A percentile compares a stretch with the other conserved stretches of the same genome.
Evolutionary conservation across 2,329 filamentous ascomycete species (phyloP).

Genomic region (Lachnellula subtilissima): DNA sequence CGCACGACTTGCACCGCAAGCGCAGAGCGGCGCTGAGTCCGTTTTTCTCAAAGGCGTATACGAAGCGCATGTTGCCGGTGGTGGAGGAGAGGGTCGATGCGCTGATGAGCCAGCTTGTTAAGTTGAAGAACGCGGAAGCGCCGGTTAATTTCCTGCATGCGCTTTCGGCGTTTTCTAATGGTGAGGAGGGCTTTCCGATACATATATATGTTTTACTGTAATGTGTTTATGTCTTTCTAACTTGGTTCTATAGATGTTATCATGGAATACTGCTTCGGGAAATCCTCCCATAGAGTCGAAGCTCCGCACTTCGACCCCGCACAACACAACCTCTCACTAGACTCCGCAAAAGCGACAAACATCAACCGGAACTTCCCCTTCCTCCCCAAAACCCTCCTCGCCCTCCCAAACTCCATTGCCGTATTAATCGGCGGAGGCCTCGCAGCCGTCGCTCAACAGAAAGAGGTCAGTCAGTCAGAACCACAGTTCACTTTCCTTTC

Average conservation of each 20-base stretch:
- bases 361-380: conserved; percentile 10
- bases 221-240: background rate
- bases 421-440: conserved; percentile 4
- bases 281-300: conserved; percentile 7
- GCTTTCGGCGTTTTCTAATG: conserved; percentile 14
- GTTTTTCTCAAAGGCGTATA: conserved; percentile 19
- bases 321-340: conserved; percentile 2
- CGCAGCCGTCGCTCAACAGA: background rate
- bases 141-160: conserved; percentile 11
- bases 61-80: conserved; percentile 13
- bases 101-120: conserved; percentile 3
- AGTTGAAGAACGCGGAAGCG: conserved; percentile 4
- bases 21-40: conserved; percentile 19
- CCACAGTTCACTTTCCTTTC: background rate
- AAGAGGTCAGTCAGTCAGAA: background rate
- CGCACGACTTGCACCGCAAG: conserved; percentile 17
- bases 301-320: conserved; percentile 10
- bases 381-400: conserved; percentile 6
- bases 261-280: conserved; percentile 24
- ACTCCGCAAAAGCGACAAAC: background rate
- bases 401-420: conserved; percentile 6
- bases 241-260: conserved; percentile 18
- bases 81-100: conserved; percentile 15
- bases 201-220: background rate
- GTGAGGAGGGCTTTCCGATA: background rate